Base-by-base conservation (phyloP, 2,329 filamentous ascomycete genomes). In the Pseudogymnoascus sp. region DNA sequence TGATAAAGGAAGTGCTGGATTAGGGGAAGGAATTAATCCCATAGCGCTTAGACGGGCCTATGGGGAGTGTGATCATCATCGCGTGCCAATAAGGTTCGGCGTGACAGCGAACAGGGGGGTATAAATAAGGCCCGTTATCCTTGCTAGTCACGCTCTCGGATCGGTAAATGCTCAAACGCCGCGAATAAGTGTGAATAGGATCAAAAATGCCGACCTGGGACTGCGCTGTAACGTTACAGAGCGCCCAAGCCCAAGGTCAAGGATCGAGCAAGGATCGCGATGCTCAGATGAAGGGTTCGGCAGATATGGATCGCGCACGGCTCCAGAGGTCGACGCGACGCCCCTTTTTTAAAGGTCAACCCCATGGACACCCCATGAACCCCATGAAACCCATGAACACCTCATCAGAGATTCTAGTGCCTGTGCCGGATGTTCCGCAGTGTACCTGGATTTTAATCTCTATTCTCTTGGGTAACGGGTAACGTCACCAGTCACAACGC, bases 31-130 rank as follows among this genome's bases (percentile, higher is more conserved):
- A 34, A 16, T 18, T 1, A 11, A n/a, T 57, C 26, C 26, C 26
- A 34, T 57, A 57, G 51, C 51, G 51, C 51, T 57, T 57, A 57
- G 51, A 18, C 29, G 8, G 47, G 4, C 51, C 26, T 34, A 57
- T 57, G 26, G 26, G 14, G 47, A 10, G 6, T n/a, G 47, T 54
- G 51, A 57, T 34, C 51, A 34, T 57, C 51, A 18, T 34, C 51
- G 51, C 51, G 51, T 57, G 51, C 51, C 51, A 57, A 57, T 57
- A 57, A 57, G 51, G 51, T 57, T 57, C 26, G 29, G 51, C 51
- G 51, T 57, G 51, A 57, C 29, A 57, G 8, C n/a, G 12, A 18
- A 16, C 45, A 31, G 23, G 47, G 47, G 47, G 47, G 47, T 54
- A 34, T 34, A 54, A 54, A 54, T 54, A 54, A 54, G 47, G 47